Percentiles rank a stretch among this genome's conserved stretches.
Evolutionary conservation across 192 early-diverging fungal genomes (phyloP).

Genomic region (Mortierella alpina): DNA sequence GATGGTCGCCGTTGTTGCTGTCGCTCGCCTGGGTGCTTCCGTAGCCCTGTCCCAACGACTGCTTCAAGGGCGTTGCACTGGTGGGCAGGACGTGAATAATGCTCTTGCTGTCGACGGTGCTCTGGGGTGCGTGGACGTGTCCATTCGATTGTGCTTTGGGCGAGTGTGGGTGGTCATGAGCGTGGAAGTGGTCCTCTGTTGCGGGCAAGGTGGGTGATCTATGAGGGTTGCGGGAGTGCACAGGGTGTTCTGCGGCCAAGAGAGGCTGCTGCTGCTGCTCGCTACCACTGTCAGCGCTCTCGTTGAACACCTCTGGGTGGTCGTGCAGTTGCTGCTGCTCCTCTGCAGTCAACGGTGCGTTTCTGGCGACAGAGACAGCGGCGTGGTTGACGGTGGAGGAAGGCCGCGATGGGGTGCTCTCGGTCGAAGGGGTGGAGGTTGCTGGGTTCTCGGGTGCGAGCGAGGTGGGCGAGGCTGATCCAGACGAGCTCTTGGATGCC

Average conservation of each 20-base stretch:
- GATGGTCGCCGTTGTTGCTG: neutral
- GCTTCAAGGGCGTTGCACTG: slow-evolving; percentile 32
- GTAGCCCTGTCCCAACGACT: slow-evolving; percentile 22
- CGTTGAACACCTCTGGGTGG: neutral
- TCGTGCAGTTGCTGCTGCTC: slow-evolving; percentile 16
- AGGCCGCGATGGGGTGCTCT: neutral
- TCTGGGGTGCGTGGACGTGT: slow-evolving; percentile 35
- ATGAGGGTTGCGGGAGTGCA: slow-evolving; percentile 25
- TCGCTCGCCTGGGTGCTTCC: slow-evolving; percentile 1
- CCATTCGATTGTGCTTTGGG: too few species aligned
- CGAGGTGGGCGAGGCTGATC: slow-evolving; percentile 16
- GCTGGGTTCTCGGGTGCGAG: slow-evolving; percentile 10
- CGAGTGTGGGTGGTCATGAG: slow-evolving; percentile 9
- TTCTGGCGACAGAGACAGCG: slow-evolving; percentile 20
- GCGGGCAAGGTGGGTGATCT: slow-evolving; percentile 11
- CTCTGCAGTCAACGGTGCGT: slow-evolving; percentile 15
- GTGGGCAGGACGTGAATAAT: slow-evolving; percentile 28
- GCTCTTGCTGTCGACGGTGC: slow-evolving; percentile 32
- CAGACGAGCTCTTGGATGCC: slow-evolving; percentile 9
- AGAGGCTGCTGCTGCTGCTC: slow-evolving; percentile 11
- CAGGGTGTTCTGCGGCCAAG: neutral
- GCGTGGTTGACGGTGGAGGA: slow-evolving; percentile 41
- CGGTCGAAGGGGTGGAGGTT: neutral
- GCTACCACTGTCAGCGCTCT: neutral
- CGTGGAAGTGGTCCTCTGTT: neutral